These are phyloP conservation scores for Sarocladium strictum DNA, from an alignment of 2,329 filamentous ascomycete genomes.

Conservation along the genomic window DNA sequence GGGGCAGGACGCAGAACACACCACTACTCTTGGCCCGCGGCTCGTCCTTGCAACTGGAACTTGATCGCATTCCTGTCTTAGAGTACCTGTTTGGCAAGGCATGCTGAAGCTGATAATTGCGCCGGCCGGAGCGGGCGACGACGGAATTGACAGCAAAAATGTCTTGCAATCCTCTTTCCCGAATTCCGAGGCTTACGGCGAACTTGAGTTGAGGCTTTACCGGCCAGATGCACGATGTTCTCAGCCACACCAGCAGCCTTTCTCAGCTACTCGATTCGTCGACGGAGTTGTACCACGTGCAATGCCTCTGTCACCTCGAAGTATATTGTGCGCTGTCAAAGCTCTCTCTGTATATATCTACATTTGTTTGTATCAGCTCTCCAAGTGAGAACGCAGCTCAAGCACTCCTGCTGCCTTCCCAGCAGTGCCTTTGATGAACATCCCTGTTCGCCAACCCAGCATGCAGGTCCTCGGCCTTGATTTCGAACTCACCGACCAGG, in stretches of 20 bases:
- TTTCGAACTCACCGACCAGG: slow-evolving; percentile 6
- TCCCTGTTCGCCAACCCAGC: neutral
- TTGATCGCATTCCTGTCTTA: slow-evolving; percentile 6
- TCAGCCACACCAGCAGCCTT: neutral
- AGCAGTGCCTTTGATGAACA: neutral
- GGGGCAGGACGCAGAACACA: neutral
- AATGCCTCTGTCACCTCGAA: neutral
- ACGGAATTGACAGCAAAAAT: too few species aligned
- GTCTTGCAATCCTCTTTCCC: neutral
- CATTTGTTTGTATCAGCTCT: too few species aligned
- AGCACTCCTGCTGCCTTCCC: too few species aligned
- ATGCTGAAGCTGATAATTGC: neutral
- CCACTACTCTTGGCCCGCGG: neutral
- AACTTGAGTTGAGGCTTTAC: neutral
- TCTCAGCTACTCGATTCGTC: neutral
- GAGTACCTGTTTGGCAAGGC: neutral
- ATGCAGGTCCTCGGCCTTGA: neutral
- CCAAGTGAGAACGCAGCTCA: too few species aligned
- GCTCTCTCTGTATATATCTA: too few species aligned
- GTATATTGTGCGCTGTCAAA: too few species aligned
- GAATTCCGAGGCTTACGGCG: neutral
- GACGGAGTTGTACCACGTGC: too few species aligned
- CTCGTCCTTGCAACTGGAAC: neutral
- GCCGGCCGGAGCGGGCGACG: neutral
- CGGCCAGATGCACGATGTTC: neutral